Conservation (phyloP, 75 land plant species). For the Selaginella moellendorffii region DNA sequence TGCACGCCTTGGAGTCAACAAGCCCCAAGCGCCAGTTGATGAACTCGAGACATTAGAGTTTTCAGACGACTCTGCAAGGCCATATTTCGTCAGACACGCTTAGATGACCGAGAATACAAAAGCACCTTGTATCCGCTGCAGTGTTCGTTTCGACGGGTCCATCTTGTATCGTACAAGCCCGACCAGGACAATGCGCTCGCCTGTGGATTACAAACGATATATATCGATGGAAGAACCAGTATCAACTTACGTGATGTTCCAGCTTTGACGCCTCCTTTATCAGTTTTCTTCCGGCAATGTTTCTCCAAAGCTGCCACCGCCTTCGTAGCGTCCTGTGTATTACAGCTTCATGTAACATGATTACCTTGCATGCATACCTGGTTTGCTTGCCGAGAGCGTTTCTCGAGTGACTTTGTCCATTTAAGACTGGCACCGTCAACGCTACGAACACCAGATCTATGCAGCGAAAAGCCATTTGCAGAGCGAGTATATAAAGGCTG, state of each 20-base stretch:
- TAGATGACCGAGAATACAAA: slow-evolving; percentile 10
- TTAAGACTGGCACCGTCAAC: slow-evolving; percentile 68
- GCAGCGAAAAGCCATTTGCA: slow-evolving; percentile 67
- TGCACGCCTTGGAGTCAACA: slow-evolving; percentile 46
- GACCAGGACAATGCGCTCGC: slow-evolving; percentile 24
- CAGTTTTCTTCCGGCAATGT: slow-evolving; percentile 34
- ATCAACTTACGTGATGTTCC: too few relatives aligned
- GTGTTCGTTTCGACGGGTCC: slow-evolving; percentile 26
- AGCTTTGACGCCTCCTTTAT: slow-evolving; percentile 11
- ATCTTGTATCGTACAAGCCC: slow-evolving; percentile 29
- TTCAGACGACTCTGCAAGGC: slow-evolving; percentile 1
- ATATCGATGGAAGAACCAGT: neutral
- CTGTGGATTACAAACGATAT: slow-evolving; percentile 10
- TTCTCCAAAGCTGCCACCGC: slow-evolving; percentile 83
- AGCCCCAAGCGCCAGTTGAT: slow-evolving; percentile 11
- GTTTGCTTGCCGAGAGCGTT: slow-evolving; percentile 55
- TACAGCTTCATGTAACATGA: neutral
- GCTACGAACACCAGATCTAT: slow-evolving; percentile 70
- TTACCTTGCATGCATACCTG: slow-evolving; percentile 35
- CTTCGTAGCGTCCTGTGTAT: slow-evolving; percentile 61
- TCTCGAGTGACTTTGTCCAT: slow-evolving; percentile 93
- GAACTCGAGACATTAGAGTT: slow-evolving; percentile 4
- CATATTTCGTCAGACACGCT: neutral
- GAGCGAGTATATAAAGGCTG: slow-evolving; percentile 76
- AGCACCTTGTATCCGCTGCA: slow-evolving; percentile 29